Percentiles rank a stretch among this genome's conserved stretches.
phyloP scores from a whole-genome alignment of 2,329 filamentous ascomycete species.

The Cladosporium phlei region DNA sequence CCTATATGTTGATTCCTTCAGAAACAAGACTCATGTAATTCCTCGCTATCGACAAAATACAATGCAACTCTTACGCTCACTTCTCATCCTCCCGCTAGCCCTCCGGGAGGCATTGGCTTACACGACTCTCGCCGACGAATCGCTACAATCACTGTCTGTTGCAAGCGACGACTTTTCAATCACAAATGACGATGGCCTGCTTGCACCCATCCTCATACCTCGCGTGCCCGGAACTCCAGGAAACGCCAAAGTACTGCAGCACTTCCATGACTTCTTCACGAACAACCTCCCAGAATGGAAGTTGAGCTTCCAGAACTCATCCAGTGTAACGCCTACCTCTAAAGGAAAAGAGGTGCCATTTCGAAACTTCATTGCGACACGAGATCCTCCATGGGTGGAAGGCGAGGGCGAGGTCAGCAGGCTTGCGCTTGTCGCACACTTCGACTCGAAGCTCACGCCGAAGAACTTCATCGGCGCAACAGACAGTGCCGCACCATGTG shows the following conservation, averaged over 20 bases:
- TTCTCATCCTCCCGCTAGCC: constrained; percentile 30
- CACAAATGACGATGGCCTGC: constrained; percentile 60
- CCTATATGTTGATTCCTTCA: not conserved
- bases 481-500: constrained; percentile 90
- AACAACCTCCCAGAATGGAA: constrained; percentile 72
- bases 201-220: constrained; percentile 81
- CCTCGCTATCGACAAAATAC: not conserved
- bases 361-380: constrained; percentile 75
- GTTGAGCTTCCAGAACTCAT: constrained; percentile 84
- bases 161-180: constrained; percentile 68
- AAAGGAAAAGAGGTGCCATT: constrained; percentile 71
- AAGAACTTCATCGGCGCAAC: constrained; percentile 88
- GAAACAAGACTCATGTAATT: no score
- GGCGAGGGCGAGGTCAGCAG: constrained; percentile 66
- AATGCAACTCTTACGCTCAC: constrained; percentile 20
- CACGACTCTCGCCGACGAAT: constrained; percentile 65
- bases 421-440: constrained; percentile 86
- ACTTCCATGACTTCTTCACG: constrained; percentile 80
- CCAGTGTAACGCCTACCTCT: constrained; percentile 71
- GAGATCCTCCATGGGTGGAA: constrained; percentile 79
- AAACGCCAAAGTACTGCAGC: constrained; percentile 65
- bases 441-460: constrained; percentile 77
- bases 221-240: constrained; percentile 84
- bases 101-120: constrained; percentile 43
- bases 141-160: constrained; percentile 66